Conservation (phyloP, 306 rosid genomes). For the Ceratonia siliqua region DNA sequence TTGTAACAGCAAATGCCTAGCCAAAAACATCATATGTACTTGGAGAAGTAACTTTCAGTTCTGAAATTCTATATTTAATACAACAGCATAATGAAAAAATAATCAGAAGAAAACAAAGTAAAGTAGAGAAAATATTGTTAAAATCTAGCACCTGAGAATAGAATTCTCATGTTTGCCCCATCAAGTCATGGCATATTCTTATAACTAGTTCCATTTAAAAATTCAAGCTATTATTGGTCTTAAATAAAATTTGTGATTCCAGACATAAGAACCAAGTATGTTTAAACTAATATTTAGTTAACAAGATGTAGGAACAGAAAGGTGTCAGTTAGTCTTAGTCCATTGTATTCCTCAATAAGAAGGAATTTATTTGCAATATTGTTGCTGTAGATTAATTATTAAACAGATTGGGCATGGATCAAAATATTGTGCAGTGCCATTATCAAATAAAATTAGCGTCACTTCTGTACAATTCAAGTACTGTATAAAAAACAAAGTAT, state of each 20-base stretch:
- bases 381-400: too few relatives aligned
- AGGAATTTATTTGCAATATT: not conserved
- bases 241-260: not conserved
- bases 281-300: not conserved
- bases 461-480: not conserved
- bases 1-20: too few relatives aligned
- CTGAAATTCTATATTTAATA: too few relatives aligned
- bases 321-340: not conserved
- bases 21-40: too few relatives aligned
- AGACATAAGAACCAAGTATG: not conserved
- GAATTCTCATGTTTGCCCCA: not conserved
- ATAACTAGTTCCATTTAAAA: constrained; percentile 3
- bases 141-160: too few relatives aligned
- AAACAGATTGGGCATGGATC: too few relatives aligned
- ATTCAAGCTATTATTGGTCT: not conserved
- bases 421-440: not conserved
- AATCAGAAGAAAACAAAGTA: not conserved
- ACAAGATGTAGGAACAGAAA: not conserved
- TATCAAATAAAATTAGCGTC: not conserved
- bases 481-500: not conserved
- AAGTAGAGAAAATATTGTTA: too few relatives aligned
- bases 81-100: not conserved
- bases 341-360: not conserved
- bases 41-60: too few relatives aligned
- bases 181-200: too few relatives aligned